These are phyloP conservation scores for Penicillium sp. DNA, from an alignment of 2,329 filamentous ascomycete genomes.

Conservation along the genomic window DNA sequence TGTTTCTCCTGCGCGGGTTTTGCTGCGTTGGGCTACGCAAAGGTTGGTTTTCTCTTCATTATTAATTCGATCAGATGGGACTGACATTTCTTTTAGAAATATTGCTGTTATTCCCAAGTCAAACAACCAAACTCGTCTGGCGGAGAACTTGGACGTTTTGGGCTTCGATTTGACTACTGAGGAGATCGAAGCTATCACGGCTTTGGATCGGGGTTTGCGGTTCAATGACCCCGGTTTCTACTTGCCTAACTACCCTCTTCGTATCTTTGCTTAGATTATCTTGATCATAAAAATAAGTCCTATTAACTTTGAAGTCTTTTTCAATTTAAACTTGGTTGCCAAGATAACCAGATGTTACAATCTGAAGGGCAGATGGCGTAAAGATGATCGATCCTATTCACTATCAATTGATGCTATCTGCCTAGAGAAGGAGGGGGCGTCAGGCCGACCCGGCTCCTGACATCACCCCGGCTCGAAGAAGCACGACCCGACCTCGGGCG, in stretches of 20 bases:
- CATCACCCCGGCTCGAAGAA: too few species aligned
- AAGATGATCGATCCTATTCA: too few species aligned
- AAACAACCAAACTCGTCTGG: conserved; percentile 7
- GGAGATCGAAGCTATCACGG: conserved; percentile 5
- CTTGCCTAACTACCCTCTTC: conserved; percentile 9
- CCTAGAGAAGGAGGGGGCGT: too few species aligned
- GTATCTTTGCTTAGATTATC: conserved; percentile 8
- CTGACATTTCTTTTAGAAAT: background rate
- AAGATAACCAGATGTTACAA: too few species aligned
- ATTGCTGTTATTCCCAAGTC: conserved; percentile 15
- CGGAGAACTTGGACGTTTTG: conserved; percentile 13
- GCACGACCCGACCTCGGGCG: too few species aligned
- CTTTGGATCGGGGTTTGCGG: conserved; percentile 7
- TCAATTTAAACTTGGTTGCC: too few species aligned
- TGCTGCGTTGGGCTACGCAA: conserved; percentile 14
- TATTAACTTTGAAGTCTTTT: too few species aligned
- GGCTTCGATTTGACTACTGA: conserved; percentile 8
- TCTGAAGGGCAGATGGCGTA: too few species aligned
- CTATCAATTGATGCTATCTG: too few species aligned
- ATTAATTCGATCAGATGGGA: background rate
- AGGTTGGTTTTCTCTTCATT: background rate
- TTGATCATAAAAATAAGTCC: background rate
- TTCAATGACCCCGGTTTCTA: conserved; percentile 12
- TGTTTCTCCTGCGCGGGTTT: conserved; percentile 8
- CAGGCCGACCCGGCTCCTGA: too few species aligned